Conservation (phyloP, 2,329 filamentous ascomycete genomes). For the Penicillium sp. region DNA sequence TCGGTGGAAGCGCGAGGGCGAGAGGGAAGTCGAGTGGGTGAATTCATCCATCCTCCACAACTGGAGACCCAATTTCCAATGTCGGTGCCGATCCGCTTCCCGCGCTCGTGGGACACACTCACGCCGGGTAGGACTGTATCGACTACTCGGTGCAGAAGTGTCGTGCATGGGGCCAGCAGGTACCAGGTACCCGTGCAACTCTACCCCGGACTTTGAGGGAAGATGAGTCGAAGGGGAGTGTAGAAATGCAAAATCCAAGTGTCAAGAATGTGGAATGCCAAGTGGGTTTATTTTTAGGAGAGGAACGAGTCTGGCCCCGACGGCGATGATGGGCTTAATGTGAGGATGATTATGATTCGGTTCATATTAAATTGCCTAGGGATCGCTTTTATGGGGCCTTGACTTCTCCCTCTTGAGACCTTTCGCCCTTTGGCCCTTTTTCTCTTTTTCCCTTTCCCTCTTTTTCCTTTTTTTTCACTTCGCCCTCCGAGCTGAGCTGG, state of each 20-base stretch:
- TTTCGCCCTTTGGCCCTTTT: conserved; percentile 6
- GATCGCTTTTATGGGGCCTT: no score
- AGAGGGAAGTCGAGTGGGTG: no score
- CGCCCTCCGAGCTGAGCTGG: background rate
- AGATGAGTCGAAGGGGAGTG: no score
- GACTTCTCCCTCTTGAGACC: background rate
- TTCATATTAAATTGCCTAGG: background rate
- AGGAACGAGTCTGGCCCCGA: conserved; percentile 3
- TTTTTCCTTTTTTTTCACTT: background rate
- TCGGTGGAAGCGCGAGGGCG: no score
- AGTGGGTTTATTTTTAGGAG: conserved; percentile 17
- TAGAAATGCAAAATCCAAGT: conserved; percentile 1
- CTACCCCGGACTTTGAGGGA: no score
- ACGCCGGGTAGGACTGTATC: no score
- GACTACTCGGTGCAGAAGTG: no score
- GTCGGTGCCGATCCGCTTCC: no score
- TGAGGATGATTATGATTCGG: background rate
- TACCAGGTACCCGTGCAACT: conserved; percentile 21
- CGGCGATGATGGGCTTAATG: background rate
- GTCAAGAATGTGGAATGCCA: conserved; percentile 6
- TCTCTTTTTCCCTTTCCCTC: conserved; percentile 10
- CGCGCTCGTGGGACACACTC: no score
- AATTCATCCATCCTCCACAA: no score
- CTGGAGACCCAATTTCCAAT: no score
- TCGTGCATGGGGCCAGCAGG: conserved; percentile 11